Evolutionary conservation across 257 asterid species (phyloP).

Genomic region (Rehmannia glutinosa): DNA sequence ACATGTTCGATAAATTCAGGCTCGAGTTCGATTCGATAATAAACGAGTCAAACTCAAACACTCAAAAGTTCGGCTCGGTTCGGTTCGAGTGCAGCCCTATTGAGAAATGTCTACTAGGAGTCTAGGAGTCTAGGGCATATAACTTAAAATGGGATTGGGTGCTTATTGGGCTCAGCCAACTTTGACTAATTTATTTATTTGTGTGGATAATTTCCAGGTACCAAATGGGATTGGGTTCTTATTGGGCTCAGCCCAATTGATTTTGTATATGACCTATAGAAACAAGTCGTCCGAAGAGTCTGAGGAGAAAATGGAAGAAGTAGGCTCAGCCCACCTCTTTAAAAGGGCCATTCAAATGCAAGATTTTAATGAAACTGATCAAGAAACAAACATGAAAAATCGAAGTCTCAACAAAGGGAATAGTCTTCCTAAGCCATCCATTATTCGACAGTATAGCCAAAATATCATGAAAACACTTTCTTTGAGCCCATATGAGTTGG

Average conservation of each 20-base stretch:
- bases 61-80: no score
- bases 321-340: conserved; percentile 33
- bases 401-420: conserved; percentile 26
- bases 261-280: conserved; percentile 34
- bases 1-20: no score
- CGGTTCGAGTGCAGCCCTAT: no score
- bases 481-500: conserved; percentile 29
- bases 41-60: no score
- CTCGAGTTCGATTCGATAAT: no score
- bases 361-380: conserved; percentile 14
- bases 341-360: no score
- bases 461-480: conserved; percentile 33
- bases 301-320: conserved; percentile 14
- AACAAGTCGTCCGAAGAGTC: conserved; percentile 25
- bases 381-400: background rate
- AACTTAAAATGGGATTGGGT: no score
- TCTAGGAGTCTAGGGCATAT: no score
- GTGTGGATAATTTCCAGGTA: conserved; percentile 47
- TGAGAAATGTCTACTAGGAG: no score
- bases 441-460: conserved; percentile 31
- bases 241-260: conserved; percentile 51
- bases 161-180: no score
- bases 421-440: conserved; percentile 42
- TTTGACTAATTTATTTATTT: no score
- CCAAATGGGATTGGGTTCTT: conserved; percentile 62